phyloP scores from a whole-genome alignment of 2,329 filamentous ascomycete species.

The Teratosphaeria gauchensis region DNA sequence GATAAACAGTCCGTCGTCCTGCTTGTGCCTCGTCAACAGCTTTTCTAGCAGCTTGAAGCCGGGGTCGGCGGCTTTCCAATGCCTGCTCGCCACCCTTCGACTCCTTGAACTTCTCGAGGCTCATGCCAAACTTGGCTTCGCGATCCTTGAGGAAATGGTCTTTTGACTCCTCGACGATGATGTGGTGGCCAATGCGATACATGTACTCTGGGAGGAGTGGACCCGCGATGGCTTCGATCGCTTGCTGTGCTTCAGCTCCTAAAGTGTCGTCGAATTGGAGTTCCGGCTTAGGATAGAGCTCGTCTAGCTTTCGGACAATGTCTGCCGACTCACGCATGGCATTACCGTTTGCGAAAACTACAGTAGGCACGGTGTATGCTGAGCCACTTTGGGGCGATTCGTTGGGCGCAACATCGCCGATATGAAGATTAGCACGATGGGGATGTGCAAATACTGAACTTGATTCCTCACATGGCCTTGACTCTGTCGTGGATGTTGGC shows the following conservation, averaged over 20 bases:
- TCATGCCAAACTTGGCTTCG: constrained; percentile 11
- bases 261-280: constrained; percentile 11
- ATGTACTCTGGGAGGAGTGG: constrained; percentile 16
- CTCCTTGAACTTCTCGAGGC: constrained; percentile 19
- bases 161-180: constrained; percentile 20
- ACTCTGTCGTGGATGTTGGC: neutral
- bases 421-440: neutral
- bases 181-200: constrained; percentile 8
- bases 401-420: neutral
- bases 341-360: constrained; percentile 9
- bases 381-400: neutral
- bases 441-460: neutral
- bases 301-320: constrained; percentile 13
- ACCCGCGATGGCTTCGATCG: constrained; percentile 7
- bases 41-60: constrained; percentile 8
- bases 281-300: constrained; percentile 9
- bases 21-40: constrained; percentile 12
- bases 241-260: constrained; percentile 4
- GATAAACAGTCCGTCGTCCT: constrained; percentile 17
- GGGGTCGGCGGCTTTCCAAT: constrained; percentile 15
- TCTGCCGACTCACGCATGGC: constrained; percentile 14
- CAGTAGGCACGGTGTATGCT: constrained; percentile 11
- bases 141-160: constrained; percentile 7
- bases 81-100: constrained; percentile 19
- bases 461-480: neutral